Percentiles rank a stretch among this genome's conserved stretches.
These are phyloP conservation scores for Hericium rajendrae DNA, from an alignment of 768 basidiomycete species.

Conservation along the genomic window DNA sequence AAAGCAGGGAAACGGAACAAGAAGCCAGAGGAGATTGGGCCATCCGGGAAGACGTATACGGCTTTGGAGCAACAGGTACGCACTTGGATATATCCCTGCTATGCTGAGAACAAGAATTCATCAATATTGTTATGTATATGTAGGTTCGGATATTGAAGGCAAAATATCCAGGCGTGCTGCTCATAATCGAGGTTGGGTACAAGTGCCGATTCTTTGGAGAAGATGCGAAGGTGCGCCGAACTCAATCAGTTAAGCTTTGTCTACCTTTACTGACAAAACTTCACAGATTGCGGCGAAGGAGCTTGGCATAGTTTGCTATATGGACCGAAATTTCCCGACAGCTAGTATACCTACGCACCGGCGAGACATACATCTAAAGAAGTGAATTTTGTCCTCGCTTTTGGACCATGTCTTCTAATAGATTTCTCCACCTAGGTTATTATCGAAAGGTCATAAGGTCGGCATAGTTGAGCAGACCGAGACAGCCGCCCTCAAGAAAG, in stretches of 20 bases:
- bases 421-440: conserved; percentile 35
- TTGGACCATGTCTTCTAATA: background rate
- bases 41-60: conserved; percentile 63
- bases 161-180: conserved; percentile 52
- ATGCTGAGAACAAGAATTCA: background rate
- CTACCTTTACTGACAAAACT: background rate
- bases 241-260: background rate
- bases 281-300: conserved; percentile 55
- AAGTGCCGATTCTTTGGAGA: conserved; percentile 78
- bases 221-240: conserved; percentile 55
- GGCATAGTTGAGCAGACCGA: conserved; percentile 78
- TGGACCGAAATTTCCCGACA: conserved; percentile 60
- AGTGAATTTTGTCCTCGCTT: conserved; percentile 32
- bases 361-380: conserved; percentile 64
- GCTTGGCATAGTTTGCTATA: conserved; percentile 69
- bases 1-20: conserved; percentile 10
- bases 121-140: conserved; percentile 1
- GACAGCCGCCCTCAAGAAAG: conserved; percentile 85
- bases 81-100: background rate
- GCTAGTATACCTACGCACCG: conserved; percentile 68
- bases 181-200: conserved; percentile 81
- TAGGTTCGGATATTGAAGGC: conserved; percentile 52
- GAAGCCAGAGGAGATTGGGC: conserved; percentile 43
- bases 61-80: conserved; percentile 65
- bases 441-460: conserved; percentile 73